Conservation (phyloP, 176 grass and related monocot species). For the Tuctoria greenei region DNA sequence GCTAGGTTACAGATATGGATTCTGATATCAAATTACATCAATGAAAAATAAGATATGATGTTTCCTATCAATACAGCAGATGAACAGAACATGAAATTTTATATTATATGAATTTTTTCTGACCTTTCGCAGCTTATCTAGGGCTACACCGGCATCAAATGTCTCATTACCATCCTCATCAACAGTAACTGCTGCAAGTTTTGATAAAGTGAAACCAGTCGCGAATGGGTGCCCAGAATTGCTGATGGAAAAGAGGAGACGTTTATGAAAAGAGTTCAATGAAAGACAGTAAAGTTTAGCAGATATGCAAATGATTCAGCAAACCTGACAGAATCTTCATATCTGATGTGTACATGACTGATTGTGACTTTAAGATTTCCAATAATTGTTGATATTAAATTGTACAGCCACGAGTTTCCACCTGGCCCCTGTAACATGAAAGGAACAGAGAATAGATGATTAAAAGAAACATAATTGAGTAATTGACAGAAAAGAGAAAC, state of each 20-base stretch:
- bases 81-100: background rate
- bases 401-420: slow-evolving; percentile 88
- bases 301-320: slow-evolving; percentile 18
- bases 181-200: slow-evolving; percentile 86
- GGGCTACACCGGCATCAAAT: slow-evolving; percentile 94
- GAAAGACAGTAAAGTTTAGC: slow-evolving; percentile 39
- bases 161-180: slow-evolving; percentile 96
- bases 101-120: slow-evolving; percentile 23
- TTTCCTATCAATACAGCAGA: background rate
- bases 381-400: slow-evolving; percentile 86
- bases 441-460: slow-evolving; percentile 19
- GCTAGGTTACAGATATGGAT: background rate
- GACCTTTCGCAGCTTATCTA: slow-evolving; percentile 97
- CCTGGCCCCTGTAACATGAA: slow-evolving; percentile 49
- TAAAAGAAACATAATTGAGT: background rate
- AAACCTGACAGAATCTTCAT: slow-evolving; percentile 94
- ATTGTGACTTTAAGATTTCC: slow-evolving; percentile 99
- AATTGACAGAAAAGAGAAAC: background rate
- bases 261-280: slow-evolving; percentile 2
- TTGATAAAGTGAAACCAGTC: slow-evolving; percentile 85
- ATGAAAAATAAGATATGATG: slow-evolving; percentile 6
- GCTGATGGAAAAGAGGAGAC: slow-evolving; percentile 42
- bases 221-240: slow-evolving; percentile 92
- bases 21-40: slow-evolving; percentile 5
- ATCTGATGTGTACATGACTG: slow-evolving; percentile 97